Percentiles rank a stretch among this genome's conserved stretches.
phyloP scores from a whole-genome alignment of 805 yeast species.

The Wickerhamomyces chaumierensis region DNA sequence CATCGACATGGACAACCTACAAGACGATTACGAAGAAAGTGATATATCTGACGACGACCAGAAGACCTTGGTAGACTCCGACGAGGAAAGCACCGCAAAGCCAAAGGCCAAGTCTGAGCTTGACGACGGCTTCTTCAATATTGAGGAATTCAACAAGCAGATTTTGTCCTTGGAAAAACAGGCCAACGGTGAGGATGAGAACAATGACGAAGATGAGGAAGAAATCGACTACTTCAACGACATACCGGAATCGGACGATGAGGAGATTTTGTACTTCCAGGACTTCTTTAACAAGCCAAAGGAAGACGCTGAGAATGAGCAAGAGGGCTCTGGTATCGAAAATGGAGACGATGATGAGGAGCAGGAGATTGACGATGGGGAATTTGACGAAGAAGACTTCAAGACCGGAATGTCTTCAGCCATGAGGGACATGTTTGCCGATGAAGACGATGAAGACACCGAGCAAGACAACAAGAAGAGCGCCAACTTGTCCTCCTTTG shows the following conservation, averaged over 20 bases:
- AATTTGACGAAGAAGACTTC: slow-evolving; percentile 18
- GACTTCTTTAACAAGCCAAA: slow-evolving; percentile 49
- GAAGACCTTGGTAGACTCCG: not conserved
- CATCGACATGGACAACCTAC: not conserved
- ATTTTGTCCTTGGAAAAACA: slow-evolving; percentile 46
- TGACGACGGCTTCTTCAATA: slow-evolving; percentile 75
- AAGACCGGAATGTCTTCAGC: slow-evolving; percentile 47
- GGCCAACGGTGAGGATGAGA: slow-evolving; percentile 17
- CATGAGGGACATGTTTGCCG: slow-evolving; percentile 20
- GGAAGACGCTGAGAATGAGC: slow-evolving; percentile 1
- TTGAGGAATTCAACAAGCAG: slow-evolving; percentile 74
- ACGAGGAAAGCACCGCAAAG: slow-evolving; percentile 8
- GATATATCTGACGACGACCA: slow-evolving; percentile 1
- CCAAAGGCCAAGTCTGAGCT: slow-evolving; percentile 29
- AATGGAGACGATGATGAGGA: too few relatives aligned
- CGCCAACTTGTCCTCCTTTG: slow-evolving; percentile 56
- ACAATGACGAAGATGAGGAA: slow-evolving; percentile 35
- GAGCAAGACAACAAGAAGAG: slow-evolving; percentile 14
- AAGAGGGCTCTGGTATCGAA: not conserved
- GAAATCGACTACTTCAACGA: slow-evolving; percentile 41
- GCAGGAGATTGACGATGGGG: slow-evolving; percentile 16
- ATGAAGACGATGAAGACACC: slow-evolving; percentile 32
- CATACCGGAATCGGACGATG: slow-evolving; percentile 39
- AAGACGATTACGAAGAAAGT: slow-evolving; percentile 2
- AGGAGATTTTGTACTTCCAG: slow-evolving; percentile 23